These are phyloP conservation scores for Volutella citrinella DNA, from an alignment of 2,329 filamentous ascomycete genomes.

Conservation along the genomic window DNA sequence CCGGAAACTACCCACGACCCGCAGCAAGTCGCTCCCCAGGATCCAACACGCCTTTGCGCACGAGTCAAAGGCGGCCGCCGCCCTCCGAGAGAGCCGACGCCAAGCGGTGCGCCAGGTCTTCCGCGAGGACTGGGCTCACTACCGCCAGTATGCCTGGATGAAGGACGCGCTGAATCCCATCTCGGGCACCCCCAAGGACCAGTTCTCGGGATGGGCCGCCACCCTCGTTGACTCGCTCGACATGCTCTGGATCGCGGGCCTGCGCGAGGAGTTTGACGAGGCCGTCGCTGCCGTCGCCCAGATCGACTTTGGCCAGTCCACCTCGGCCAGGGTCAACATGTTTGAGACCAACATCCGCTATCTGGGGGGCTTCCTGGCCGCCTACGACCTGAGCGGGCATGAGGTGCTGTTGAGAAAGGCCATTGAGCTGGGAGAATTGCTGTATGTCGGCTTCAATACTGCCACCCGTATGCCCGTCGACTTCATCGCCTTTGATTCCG, in stretches of 20 bases:
- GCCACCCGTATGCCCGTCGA: slow-evolving; percentile 45
- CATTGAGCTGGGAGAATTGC: slow-evolving; percentile 48
- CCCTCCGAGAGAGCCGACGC: not conserved
- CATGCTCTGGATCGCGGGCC: slow-evolving; percentile 60
- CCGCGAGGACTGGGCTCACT: not conserved
- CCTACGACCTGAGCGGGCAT: slow-evolving; percentile 47
- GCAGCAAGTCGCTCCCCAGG: not conserved
- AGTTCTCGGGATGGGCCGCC: slow-evolving; percentile 54
- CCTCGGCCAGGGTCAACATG: slow-evolving; percentile 39
- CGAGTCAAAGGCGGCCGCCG: not conserved
- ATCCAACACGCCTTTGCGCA: not conserved
- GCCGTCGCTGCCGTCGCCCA: slow-evolving; percentile 47
- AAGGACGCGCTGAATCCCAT: slow-evolving; percentile 51
- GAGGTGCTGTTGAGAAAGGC: slow-evolving; percentile 44
- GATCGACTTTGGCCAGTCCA: slow-evolving; percentile 49
- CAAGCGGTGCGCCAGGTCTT: not conserved
- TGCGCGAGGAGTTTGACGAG: slow-evolving; percentile 53
- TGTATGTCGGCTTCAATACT: slow-evolving; percentile 51
- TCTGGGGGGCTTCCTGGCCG: slow-evolving; percentile 49
- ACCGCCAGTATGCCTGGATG: slow-evolving; percentile 43
- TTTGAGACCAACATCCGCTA: slow-evolving; percentile 57
- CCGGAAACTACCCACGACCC: not conserved
- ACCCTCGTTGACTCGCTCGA: slow-evolving; percentile 60
- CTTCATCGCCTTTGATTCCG: slow-evolving; percentile 22
- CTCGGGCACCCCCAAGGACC: slow-evolving; percentile 42